These are phyloP conservation scores for Kodamaea anthophila DNA, from an alignment of 1,139 yeast species.

Conservation along the genomic window DNA sequence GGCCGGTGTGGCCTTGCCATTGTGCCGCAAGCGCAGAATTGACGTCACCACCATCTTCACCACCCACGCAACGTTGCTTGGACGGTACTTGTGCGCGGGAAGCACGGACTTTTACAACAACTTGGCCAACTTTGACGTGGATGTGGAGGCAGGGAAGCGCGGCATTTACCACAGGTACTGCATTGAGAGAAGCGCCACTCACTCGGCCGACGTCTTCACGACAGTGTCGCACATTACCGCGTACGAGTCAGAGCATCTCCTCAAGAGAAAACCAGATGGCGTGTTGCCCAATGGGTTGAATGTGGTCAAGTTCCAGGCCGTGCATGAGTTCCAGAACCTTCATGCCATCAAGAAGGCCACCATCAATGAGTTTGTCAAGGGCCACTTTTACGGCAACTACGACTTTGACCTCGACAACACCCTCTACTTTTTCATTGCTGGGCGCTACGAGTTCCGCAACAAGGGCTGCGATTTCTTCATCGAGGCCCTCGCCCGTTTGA, in stretches of 20 bases:
- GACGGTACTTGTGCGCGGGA: constrained; percentile 95
- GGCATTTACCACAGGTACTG: constrained; percentile 97
- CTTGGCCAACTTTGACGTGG: constrained; percentile 85
- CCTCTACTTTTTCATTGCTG: constrained; percentile 91
- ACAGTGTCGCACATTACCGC: constrained; percentile 97
- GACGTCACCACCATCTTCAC: constrained; percentile 96
- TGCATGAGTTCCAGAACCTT: constrained; percentile 94
- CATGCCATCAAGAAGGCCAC: constrained; percentile 89
- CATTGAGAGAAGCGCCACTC: constrained; percentile 94
- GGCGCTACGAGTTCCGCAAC: constrained; percentile 93
- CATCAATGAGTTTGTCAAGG: constrained; percentile 90
- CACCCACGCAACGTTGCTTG: constrained; percentile 93
- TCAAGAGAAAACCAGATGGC: constrained; percentile 95
- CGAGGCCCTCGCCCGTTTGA: constrained; percentile 87
- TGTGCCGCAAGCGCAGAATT: constrained; percentile 84
- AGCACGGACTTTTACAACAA: constrained; percentile 93
- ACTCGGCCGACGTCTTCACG: constrained; percentile 93
- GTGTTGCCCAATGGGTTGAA: constrained; percentile 95
- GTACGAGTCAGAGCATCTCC: constrained; percentile 84
- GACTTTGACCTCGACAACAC: constrained; percentile 94
- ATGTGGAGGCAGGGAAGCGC: constrained; percentile 95
- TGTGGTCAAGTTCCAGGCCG: constrained; percentile 94
- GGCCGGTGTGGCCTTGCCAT: constrained; percentile 92
- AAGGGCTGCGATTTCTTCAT: constrained; percentile 96
- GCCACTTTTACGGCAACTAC: constrained; percentile 94